Evolutionary conservation across 2,329 filamentous ascomycete species (phyloP), one percentile per base, ranked within the genome.

Genomic region (Aphanoascus verrucosus): DNA sequence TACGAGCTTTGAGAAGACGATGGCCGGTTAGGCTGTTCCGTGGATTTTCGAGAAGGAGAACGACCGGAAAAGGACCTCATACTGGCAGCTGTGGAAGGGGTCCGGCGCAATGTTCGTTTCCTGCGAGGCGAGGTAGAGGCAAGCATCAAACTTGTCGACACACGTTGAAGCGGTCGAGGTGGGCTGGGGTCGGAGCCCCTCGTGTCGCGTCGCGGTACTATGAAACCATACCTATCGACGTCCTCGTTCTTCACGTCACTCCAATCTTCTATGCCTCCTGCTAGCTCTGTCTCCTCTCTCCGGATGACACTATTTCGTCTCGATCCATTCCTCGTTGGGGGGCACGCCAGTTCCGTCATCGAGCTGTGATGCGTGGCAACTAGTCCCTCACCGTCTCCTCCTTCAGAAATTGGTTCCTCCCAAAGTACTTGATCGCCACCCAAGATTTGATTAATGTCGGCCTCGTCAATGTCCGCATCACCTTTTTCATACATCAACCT

Each of bases 221-320:
- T 84, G 66, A 84, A 84, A 8, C 81, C 81, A 63, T 84, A 84
- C 55, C 81, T 73, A 64, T 84, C 81, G 2, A 84, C 79, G 57
- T 82, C 76, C 12, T 70, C 76, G 5, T 73, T 77, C 15, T 77
- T 71, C 9, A 84, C 68, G 63, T 83, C 75, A 56, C 79, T 73
- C 81, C 81, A 84, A 59, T 84, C 80, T 58, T 84, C 81, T 47
- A 83, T 75, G 1, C 81, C 81, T 6, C 81, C 81, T 19, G 81
- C 80, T 32, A 78, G 65, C 65, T 84, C 81, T 48, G 73, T 69
- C 9, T 75, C 69, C 57, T 82, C 77, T 58, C 75, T 72, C 48
- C 70, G 67, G 54, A 76, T 73, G 32, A 65, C 59, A 17, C 63
- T 66, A 45, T 62, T 60, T 59, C 66, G 48, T 15, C 44, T 48